Evolutionary conservation across 2,329 filamentous ascomycete genomes (phyloP).

Genomic region (Apiospora koreana): DNA sequence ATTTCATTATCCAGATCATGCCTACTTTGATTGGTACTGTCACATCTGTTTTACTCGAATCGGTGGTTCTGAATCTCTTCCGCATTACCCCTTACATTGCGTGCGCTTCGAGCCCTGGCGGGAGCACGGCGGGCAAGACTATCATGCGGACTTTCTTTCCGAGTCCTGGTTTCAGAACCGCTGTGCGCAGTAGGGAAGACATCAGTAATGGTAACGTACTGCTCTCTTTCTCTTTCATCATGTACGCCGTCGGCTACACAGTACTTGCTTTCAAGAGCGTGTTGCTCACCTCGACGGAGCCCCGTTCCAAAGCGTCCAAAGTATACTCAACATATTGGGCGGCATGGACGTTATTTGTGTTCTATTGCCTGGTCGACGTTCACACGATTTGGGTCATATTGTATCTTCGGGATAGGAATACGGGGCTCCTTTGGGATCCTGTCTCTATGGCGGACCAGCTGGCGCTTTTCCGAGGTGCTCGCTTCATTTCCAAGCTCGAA

Average conservation of each 20-base stretch:
- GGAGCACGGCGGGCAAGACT: not conserved
- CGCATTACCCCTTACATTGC: not conserved
- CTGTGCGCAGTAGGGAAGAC: not conserved
- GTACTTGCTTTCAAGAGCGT: not conserved
- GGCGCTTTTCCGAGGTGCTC: not conserved
- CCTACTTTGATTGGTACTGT: not conserved
- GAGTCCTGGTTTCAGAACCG: not conserved
- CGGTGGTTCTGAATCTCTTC: not conserved
- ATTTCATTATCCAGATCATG: not conserved
- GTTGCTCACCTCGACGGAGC: not conserved
- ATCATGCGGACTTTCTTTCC: not conserved
- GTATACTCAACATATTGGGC: not conserved
- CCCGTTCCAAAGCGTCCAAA: too few relatives aligned
- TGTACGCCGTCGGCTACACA: not conserved
- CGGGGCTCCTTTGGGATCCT: not conserved
- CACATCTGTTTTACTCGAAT: not conserved
- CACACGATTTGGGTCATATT: not conserved
- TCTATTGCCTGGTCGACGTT: not conserved
- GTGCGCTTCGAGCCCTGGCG: not conserved
- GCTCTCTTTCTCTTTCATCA: not conserved
- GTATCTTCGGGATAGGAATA: not conserved
- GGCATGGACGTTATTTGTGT: not conserved
- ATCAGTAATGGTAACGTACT: not conserved
- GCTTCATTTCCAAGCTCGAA: not conserved
- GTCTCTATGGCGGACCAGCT: not conserved